Percentiles rank a stretch among this genome's conserved stretches.
Evolutionary conservation across 2,329 filamentous ascomycete species (phyloP).

Genomic region (Chrysoporthe deuterocubensis): DNA sequence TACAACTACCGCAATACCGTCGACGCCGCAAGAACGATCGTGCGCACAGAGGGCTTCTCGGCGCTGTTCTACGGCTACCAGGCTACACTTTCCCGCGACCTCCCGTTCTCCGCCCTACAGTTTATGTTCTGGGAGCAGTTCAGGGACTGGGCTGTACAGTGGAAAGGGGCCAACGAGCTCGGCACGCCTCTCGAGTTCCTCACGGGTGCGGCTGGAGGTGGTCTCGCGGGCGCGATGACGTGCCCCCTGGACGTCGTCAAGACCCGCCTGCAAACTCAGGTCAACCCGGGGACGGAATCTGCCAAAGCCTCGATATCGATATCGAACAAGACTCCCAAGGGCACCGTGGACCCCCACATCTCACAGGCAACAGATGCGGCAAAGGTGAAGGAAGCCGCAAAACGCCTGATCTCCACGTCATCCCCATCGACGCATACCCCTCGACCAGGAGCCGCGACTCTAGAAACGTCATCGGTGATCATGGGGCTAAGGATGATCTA

Average conservation of each 20-base stretch:
- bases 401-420: slow-evolving; percentile 83
- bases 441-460: slow-evolving; percentile 74
- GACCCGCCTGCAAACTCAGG: slow-evolving; percentile 92
- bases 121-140: slow-evolving; percentile 99
- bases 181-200: slow-evolving; percentile 83
- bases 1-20: slow-evolving; percentile 92
- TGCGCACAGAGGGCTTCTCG: slow-evolving; percentile 77
- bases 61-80: slow-evolving; percentile 98
- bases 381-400: slow-evolving; percentile 52
- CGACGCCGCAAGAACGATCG: slow-evolving; percentile 85
- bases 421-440: slow-evolving; percentile 84
- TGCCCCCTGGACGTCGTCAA: slow-evolving; percentile 98
- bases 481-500: slow-evolving; percentile 88
- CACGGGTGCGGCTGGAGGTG: slow-evolving; percentile 87
- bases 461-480: slow-evolving; percentile 89
- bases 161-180: slow-evolving; percentile 81
- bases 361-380: slow-evolving; percentile 36
- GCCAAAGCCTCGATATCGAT: slow-evolving; percentile 33
- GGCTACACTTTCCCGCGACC: slow-evolving; percentile 89
- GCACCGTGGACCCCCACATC: slow-evolving; percentile 26
- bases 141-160: slow-evolving; percentile 77
- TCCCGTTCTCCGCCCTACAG: slow-evolving; percentile 94
- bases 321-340: slow-evolving; percentile 24
- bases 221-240: slow-evolving; percentile 90
- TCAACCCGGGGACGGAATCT: slow-evolving; percentile 49